Evolutionary conservation across 805 yeast genomes (phyloP), one percentile per base, ranked within the genome.

Genomic region (Candida oleophila): DNA sequence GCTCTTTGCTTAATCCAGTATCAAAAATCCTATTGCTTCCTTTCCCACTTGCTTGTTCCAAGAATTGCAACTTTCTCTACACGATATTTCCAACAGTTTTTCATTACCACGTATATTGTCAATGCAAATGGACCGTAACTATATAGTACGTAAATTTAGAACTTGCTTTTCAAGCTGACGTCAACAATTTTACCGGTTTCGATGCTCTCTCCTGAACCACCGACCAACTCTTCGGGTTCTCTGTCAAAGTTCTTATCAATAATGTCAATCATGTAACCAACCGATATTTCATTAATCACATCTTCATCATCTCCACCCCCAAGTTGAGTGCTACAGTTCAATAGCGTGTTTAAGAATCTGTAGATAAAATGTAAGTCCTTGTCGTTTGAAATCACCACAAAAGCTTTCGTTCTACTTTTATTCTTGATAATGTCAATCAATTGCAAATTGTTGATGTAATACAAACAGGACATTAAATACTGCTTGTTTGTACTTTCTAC

Each of bases 401-500:
- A 70, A 5, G 77, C 75, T 44, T 61, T 59, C 4, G 74, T 71
- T 49, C 66, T 69, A 7, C 73, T 57, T 55, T 70, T 69, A 54
- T 72, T 71, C 54, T 71, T 71, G 54, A 66, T 63, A 22, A 72
- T 69, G 43, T 56, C 56, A 19, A 72, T 59, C 46, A 71, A 55
- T 38, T 53, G 54, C 46, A 71, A 57, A 49, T 70, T 62, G 50
- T 67, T 57, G 48, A 71, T 56, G 49, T 69, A 71, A 46, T 66
- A 71, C 46, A 72, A 58, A 44, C 68, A 65, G 40, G 71, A 64
- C 30, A 72, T 55, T 42, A 72, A 59, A 52, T 72, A 71, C 51
- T 71, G 76, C 55, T 71, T 72, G 52, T 72, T 71, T 47, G 62
- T 61, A 5, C 70, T 58, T 53, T 72, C 77, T 36, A 64, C 47